phyloP scores from a whole-genome alignment of 73 alveolate genomes.

The Durusdinium trenchii region DNA sequence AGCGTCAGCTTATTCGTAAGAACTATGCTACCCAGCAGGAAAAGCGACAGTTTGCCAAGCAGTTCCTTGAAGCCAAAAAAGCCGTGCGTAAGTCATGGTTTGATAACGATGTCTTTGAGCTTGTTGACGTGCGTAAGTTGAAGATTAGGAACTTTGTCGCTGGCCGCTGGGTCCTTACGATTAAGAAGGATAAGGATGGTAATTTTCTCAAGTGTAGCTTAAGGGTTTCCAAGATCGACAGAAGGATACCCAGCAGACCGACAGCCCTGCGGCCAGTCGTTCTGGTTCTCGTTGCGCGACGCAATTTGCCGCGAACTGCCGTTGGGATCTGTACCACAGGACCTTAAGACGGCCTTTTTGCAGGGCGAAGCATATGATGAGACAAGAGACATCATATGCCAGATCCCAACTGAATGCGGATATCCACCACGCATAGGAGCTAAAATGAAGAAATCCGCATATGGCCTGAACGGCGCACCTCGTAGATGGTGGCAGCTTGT shows the following conservation, averaged over 20 bases:
- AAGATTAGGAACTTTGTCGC: background rate
- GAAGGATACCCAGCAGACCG: slow-evolving; percentile 28
- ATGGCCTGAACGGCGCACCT: slow-evolving; percentile 26
- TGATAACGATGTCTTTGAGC: slow-evolving; percentile 36
- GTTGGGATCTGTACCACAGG: background rate
- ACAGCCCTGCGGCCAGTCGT: slow-evolving; percentile 20
- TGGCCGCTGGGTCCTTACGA: slow-evolving; percentile 42
- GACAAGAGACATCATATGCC: background rate
- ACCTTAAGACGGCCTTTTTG: slow-evolving; percentile 27
- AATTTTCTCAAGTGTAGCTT: slow-evolving; percentile 20
- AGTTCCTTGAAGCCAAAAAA: slow-evolving; percentile 43
- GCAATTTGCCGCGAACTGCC: background rate
- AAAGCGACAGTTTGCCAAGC: background rate
- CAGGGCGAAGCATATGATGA: slow-evolving; percentile 56
- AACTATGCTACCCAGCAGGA: slow-evolving; percentile 25
- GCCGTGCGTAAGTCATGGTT: slow-evolving; percentile 41
- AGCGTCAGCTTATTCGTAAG: no score
- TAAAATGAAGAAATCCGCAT: background rate
- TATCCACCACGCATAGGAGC: slow-evolving; percentile 11
- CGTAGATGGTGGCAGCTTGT: slow-evolving; percentile 19
- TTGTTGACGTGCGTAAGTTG: slow-evolving; percentile 36
- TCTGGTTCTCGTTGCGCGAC: background rate
- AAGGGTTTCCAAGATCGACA: slow-evolving; percentile 36
- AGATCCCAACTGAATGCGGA: slow-evolving; percentile 12
- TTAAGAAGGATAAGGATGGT: slow-evolving; percentile 55